phyloP scores from a whole-genome alignment of 495 filamentous ascomycete genomes.

The Xylaria telfairii region DNA sequence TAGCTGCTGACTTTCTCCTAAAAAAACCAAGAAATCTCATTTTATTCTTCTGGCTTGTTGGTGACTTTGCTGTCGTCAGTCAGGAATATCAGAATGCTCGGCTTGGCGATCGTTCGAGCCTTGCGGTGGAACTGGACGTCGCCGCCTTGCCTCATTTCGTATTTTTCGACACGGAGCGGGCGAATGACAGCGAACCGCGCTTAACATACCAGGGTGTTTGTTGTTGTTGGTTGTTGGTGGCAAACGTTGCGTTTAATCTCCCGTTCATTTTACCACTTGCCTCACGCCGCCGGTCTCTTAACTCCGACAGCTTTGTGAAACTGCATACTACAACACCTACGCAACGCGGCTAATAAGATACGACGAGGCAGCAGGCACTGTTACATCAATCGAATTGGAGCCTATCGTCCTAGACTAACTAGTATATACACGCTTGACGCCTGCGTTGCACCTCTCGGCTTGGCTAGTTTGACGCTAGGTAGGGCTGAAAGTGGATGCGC shows the following conservation, averaged over 20 bases:
- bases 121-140: neutral
- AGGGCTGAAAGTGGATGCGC: slow-evolving; percentile 10
- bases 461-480: neutral
- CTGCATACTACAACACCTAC: neutral
- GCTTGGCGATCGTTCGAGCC: neutral
- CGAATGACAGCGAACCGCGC: neutral
- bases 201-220: neutral
- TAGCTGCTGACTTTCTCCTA: neutral
- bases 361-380: neutral
- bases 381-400: neutral
- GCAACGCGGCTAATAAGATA: neutral
- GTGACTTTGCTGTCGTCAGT: neutral
- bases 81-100: neutral
- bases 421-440: neutral
- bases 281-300: neutral
- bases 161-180: neutral
- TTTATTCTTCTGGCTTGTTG: neutral
- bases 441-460: neutral
- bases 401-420: neutral
- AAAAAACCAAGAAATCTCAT: no score
- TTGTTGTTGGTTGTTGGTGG: slow-evolving; percentile 6
- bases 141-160: neutral
- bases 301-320: neutral
- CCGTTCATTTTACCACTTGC: neutral
- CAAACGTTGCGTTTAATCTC: slow-evolving; percentile 16